Base-by-base conservation (phyloP, 768 basidiomycete species). In the Podaxis sp. region DNA sequence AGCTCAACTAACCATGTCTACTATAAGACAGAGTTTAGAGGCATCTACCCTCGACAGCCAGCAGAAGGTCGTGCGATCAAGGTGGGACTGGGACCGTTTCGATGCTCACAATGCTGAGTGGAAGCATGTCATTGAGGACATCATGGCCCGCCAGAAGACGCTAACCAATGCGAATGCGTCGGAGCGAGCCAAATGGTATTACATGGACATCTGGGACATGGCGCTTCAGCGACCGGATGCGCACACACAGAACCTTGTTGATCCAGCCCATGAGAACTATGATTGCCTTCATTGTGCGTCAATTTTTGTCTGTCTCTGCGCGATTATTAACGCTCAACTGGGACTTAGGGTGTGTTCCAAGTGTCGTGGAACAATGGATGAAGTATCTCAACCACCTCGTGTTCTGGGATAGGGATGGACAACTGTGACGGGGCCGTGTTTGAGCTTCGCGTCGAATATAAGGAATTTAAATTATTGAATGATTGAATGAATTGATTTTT, bases 61-160 rank as follows among this genome's bases (percentile, higher is more conserved):
- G 2, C 61, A 64, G n/a, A 59, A 60, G 17, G 57, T 59, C 12
- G 55, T 61, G 2, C 59, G 64, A 36, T 52, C 52, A 22, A 50
- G 67, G 25, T 66, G 64, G 67, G 67, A 68, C 52, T 68, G 67
- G 67, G 67, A 68, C 36, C 33, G 38, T 25, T 61, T 68, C 19
- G 60, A 64, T 15, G 60, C 47, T 2, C 66, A 66, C 36, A 68
- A 65, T 52, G 40, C 41, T 1, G 43, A 66, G 2, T 68, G 67
- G 67, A 62, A 56, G 51, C 24, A 54, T 22, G 49, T 46, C 13
- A 56, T 68, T 12, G 54, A 41, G 4, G 11, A 52, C 1, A 17
- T 63, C 19, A 40, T 52, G 22, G 3, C n/a, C 37, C 11, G 9
- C n/a, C 22, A 51, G 15, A 25, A 17, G 54, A n/a, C 46, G 8